phyloP scores from a whole-genome alignment of 768 basidiomycete species.

The Leccinum subtestaceum region DNA sequence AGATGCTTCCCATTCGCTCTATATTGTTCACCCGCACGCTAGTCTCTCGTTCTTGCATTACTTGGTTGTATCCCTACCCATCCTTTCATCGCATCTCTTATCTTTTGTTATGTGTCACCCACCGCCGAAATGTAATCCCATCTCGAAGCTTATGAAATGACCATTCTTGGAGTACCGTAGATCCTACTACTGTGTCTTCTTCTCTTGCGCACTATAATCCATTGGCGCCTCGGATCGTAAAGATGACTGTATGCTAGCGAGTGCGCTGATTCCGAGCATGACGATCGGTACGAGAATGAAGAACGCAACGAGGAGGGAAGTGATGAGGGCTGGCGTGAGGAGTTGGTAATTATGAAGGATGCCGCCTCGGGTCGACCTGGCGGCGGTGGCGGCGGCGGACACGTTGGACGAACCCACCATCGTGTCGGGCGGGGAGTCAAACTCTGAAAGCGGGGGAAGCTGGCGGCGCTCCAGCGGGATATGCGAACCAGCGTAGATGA shows the following conservation, averaged over 20 bases:
- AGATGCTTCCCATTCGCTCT: constrained; percentile 10
- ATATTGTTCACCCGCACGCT: constrained; percentile 12
- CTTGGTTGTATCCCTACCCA: constrained; percentile 30
- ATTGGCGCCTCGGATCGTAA: constrained; percentile 61
- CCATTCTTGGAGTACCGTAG: constrained; percentile 13
- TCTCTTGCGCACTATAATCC: constrained; percentile 65
- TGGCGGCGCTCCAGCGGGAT: constrained; percentile 43
- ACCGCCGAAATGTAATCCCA: constrained; percentile 16
- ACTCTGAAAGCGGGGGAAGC: constrained; percentile 25
- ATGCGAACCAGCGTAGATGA: constrained; percentile 61
- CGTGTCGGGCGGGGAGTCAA: constrained; percentile 25
- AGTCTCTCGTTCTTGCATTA: constrained; percentile 17
- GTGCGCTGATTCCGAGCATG: constrained; percentile 58
- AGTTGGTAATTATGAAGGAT: constrained; percentile 75
- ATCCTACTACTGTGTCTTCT: constrained; percentile 65
- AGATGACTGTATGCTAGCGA: constrained; percentile 74
- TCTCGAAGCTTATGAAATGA: constrained; percentile 16
- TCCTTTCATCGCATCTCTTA: constrained; percentile 25
- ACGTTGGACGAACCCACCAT: constrained; percentile 29
- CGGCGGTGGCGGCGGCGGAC: constrained; percentile 17
- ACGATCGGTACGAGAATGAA: constrained; percentile 69
- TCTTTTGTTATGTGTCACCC: constrained; percentile 17
- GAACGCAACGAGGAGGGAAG: constrained; percentile 57
- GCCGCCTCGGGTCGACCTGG: constrained; percentile 43
- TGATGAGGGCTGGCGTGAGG: constrained; percentile 73